Evolutionary conservation across 2,329 filamentous ascomycete genomes (phyloP), one percentile per base, ranked within the genome.

Genomic region (Penicillium sp.): DNA sequence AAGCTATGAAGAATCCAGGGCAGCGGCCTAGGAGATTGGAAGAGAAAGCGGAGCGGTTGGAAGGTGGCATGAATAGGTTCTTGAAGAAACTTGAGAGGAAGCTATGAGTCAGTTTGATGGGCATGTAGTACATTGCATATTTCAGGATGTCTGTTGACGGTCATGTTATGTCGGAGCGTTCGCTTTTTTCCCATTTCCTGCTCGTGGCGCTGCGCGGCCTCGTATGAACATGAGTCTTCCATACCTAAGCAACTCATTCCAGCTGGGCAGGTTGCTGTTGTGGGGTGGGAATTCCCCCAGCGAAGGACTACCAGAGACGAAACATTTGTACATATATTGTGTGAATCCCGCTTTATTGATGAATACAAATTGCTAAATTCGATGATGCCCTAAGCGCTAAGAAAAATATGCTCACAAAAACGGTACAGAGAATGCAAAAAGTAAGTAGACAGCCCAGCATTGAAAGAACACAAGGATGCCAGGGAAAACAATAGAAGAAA

Each of bases 41-140:
- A 47, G 68, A 76, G 24, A 67, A 65, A 36, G 69, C 71, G 11
- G 66, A 68, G 14, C 70, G 69, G 46, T 60, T 77, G 47, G 77
- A 79, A 56, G 75, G 71, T 57, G 69, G 72, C 4, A 71, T 78
- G 18, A 77, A 78, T 55, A 69, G 72, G 27, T 76, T 77, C 44
- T 67, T 79, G 49, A 79, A 76, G 68, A 77, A 72, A 60, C 60
- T 79, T 47, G 77, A 79, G 62, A 79, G 77, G 65, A 73, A 57
- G 52, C 50, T 74, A 36, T 72, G 57, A 61, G 45, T 50, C 10
- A 48, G 14, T 32, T 14, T 21, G 16, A 10, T 49, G 34, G 24
- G n/a, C 11, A 14, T 49, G 16, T 22, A 27, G 24, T 27, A 27
- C 24, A 32, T 43, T 11, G 36, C 18, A 16, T 44, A 31, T 10